A percentile compares a stretch with the other conserved stretches of the same genome.
phyloP scores from a whole-genome alignment of 805 yeast species.

The Sugiyamaella marilandica region DNA sequence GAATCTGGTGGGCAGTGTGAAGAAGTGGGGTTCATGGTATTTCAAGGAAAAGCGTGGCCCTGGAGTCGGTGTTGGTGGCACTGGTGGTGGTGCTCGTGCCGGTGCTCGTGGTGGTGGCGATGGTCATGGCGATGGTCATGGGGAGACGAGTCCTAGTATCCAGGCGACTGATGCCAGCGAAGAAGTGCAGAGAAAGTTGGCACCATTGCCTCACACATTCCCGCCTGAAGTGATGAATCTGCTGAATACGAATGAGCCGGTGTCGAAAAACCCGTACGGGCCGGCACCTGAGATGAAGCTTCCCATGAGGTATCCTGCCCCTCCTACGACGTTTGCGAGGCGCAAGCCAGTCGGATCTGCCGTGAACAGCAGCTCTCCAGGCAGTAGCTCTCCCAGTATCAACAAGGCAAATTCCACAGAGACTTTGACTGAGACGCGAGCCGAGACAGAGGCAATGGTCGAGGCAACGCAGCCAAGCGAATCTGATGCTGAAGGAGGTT shows the following conservation, averaged over 20 bases:
- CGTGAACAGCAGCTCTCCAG: not conserved
- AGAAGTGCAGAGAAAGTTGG: constrained; percentile 12
- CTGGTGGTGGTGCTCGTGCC: not conserved
- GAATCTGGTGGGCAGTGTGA: constrained; percentile 22
- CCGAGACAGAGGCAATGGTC: not conserved
- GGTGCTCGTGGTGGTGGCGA: constrained; percentile 4
- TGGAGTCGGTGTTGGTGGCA: constrained; percentile 3
- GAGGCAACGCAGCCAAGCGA: not conserved
- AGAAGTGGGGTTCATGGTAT: constrained; percentile 28
- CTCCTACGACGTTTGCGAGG: constrained; percentile 15
- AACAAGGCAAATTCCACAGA: not conserved
- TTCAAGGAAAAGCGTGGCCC: constrained; percentile 17
- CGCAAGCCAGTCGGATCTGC: constrained; percentile 16
- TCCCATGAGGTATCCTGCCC: constrained; percentile 16
- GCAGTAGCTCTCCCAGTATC: not conserved
- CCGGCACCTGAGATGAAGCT: constrained; percentile 24
- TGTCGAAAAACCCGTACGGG: constrained; percentile 16
- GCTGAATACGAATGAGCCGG: constrained; percentile 9
- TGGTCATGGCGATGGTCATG: not conserved
- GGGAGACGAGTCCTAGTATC: not conserved
- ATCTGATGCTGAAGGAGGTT: not conserved
- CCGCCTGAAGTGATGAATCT: constrained; percentile 27
- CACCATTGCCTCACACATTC: constrained; percentile 27
- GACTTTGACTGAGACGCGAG: not conserved
- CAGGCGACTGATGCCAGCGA: not conserved